Evolutionary conservation across 2,329 filamentous ascomycete species (phyloP).

Genomic region (Fusarium camptoceras): DNA sequence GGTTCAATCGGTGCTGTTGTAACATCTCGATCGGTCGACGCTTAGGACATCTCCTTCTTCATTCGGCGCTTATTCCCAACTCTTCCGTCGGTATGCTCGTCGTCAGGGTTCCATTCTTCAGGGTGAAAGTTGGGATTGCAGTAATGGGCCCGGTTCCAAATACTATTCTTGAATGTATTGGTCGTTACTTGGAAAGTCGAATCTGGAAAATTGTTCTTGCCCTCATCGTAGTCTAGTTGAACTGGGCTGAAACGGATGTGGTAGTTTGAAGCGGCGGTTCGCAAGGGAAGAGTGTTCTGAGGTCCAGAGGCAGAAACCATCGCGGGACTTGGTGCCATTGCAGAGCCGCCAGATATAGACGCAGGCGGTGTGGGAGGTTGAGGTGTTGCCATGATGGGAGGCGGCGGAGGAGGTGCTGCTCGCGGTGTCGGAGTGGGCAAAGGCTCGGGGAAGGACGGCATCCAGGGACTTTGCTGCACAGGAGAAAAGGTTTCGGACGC

Average conservation of each 20-base stretch:
- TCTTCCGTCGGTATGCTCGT: constrained; percentile 51
- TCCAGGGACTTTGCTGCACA: constrained; percentile 54
- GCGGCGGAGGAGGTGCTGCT: constrained; percentile 41
- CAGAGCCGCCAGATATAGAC: constrained; percentile 46
- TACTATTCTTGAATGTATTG: constrained; percentile 72
- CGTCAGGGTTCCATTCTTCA: constrained; percentile 58
- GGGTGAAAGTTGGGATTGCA: constrained; percentile 68
- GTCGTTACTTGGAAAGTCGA: constrained; percentile 63
- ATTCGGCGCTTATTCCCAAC: constrained; percentile 43
- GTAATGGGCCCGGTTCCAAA: constrained; percentile 75
- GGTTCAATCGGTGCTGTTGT: not conserved
- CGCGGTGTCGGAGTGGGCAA: constrained; percentile 39
- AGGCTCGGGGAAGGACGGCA: constrained; percentile 48
- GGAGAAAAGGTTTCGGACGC: constrained; percentile 51
- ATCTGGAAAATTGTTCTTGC: constrained; percentile 57
- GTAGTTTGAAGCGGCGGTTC: constrained; percentile 40
- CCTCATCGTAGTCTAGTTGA: constrained; percentile 62
- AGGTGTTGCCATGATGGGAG: constrained; percentile 50
- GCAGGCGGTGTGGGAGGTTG: constrained; percentile 49
- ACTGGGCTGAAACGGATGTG: constrained; percentile 63
- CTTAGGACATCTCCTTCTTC: constrained; percentile 37
- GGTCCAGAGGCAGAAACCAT: constrained; percentile 38
- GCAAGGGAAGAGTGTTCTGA: constrained; percentile 23
- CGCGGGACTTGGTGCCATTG: constrained; percentile 31
- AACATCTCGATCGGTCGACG: not conserved